phyloP scores from a whole-genome alignment of 2,329 filamentous ascomycete genomes.

The Cadophora sp. region DNA sequence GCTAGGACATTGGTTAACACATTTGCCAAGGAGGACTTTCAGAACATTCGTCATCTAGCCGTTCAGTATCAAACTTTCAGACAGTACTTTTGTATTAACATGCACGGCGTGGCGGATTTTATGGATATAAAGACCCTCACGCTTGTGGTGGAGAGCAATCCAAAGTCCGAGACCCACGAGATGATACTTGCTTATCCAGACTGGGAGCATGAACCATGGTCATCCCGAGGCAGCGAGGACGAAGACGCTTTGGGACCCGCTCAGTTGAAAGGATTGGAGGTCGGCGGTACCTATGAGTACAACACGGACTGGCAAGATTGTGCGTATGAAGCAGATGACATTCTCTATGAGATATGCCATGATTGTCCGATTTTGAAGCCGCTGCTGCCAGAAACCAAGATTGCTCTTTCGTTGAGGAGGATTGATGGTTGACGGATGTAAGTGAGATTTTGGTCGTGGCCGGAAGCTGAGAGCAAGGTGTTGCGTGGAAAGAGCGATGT shows the following conservation, averaged over 20 bases:
- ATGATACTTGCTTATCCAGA: not conserved
- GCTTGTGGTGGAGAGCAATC: not conserved
- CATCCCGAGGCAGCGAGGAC: too few relatives aligned
- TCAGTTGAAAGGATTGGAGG: not conserved
- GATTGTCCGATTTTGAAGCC: too few relatives aligned
- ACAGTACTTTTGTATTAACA: not conserved
- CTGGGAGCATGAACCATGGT: not conserved
- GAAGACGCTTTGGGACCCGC: not conserved
- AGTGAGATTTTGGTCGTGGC: not conserved
- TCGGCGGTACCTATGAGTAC: not conserved
- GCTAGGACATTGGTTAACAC: not conserved
- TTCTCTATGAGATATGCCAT: slow-evolving; percentile 1
- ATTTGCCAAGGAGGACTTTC: not conserved
- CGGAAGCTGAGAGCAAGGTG: not conserved
- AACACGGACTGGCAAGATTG: not conserved
- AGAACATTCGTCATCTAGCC: slow-evolving; percentile 1
- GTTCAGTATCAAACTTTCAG: not conserved
- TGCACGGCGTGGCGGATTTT: not conserved
- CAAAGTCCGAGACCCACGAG: not conserved
- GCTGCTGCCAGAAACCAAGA: not conserved
- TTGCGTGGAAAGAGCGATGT: too few relatives aligned
- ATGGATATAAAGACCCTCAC: not conserved
- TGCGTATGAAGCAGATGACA: not conserved
- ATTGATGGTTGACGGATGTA: not conserved
- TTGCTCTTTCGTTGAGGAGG: not conserved